These are phyloP conservation scores for Spirogloea muscicola DNA, from an alignment of 139 green algal genomes.

Conservation along the genomic window DNA sequence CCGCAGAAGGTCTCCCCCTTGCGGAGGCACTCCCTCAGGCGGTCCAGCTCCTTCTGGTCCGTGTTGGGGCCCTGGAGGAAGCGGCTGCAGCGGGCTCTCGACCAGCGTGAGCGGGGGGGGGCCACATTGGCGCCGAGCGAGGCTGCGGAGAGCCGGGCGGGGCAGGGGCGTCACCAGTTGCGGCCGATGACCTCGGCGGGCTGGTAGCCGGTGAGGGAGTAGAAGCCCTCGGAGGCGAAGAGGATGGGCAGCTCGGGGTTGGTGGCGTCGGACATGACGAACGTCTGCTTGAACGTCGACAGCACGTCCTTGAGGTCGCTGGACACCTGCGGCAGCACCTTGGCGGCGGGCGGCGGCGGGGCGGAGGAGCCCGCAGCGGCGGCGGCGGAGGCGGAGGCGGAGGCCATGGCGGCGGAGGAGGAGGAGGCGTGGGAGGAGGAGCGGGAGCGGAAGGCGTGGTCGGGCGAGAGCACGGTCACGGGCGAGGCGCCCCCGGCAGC, in stretches of 20 bases:
- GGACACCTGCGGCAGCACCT: not conserved
- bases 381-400: no score
- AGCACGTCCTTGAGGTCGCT: constrained; percentile 13
- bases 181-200: constrained; percentile 87
- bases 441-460: no score
- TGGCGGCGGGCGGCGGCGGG: not conserved
- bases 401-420: no score
- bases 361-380: no score
- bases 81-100: constrained; percentile 49
- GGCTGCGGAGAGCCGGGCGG: not conserved
- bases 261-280: constrained; percentile 82
- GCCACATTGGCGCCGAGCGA: not conserved
- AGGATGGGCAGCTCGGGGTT: constrained; percentile 89
- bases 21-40: constrained; percentile 70
- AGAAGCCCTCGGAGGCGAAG: constrained; percentile 89
- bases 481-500: no score
- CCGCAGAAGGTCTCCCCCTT: constrained; percentile 64
- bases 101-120: not conserved
- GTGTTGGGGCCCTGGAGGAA: constrained; percentile 95
- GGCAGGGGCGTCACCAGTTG: constrained; percentile 70
- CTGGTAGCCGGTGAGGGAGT: constrained; percentile 91
- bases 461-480: no score
- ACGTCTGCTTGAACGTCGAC: constrained; percentile 25
- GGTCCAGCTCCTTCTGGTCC: constrained; percentile 76
- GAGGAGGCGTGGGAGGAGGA: no score